Evolutionary conservation across 2,329 filamentous ascomycete species (phyloP), one percentile per base, ranked within the genome.

Genomic region (Xylaria sp.): DNA sequence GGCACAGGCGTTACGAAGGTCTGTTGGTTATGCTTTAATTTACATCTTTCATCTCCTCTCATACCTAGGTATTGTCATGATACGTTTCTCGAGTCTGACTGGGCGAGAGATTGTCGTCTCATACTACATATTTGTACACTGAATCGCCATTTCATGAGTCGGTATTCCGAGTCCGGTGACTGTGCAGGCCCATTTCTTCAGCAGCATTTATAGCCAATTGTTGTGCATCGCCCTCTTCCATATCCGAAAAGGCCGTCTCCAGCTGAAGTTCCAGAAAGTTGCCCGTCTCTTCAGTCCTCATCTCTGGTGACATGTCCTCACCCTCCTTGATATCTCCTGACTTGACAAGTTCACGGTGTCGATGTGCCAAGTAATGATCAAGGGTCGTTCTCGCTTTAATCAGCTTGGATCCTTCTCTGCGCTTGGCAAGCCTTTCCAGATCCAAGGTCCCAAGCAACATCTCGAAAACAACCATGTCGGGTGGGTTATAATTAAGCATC

Each of bases 401-500:
- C 23, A 87, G 80, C 67, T 81, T 81, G 25, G 78, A 77, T 31
- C 83, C 78, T 64, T 82, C 79, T 46, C 77, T 67, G 0, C 82
- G 78, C 23, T 79, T 82, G 43, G 81, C 82, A 9, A 79, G 58
- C 46, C 66, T 76, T 64, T 75, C 74, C 8, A 87, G 75, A 73
- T 83, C 83, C 4, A 81, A 82, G 1, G 82, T 83, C 61, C 81
- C 82, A 33, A 86, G 72, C 13, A 83, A 68, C 71, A 87, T 78
- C 75, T 86, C 85, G 31, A 87, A 75, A 36, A 82, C 82, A 62
- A 86, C 79, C 15, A 81, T 77, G 66, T 86, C 84, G 0, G 84
- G 75, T 1, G 83, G 83, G 3, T 80, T 69, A 72, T 84, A 86
- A 33, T 78, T 72, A 69, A 86, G 85, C 3, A 82, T 63, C 41